phyloP scores from a whole-genome alignment of 805 yeast species.

The Lipomyces kockii region DNA sequence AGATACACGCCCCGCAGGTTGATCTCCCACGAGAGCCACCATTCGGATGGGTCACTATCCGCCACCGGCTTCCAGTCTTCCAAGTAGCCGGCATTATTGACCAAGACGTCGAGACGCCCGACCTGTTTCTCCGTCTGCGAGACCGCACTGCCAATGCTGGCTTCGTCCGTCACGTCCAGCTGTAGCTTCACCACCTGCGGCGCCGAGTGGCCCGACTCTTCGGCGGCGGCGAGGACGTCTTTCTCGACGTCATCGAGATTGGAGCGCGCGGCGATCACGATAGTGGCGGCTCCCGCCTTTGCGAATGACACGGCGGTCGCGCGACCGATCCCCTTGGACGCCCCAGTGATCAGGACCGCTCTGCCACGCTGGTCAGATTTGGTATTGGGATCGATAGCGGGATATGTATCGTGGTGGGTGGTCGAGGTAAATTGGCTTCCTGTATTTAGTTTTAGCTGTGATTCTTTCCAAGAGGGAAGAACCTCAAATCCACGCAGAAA shows the following conservation, averaged over 20 bases:
- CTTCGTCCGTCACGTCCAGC: conserved; percentile 2
- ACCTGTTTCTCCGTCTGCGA: conserved; percentile 5
- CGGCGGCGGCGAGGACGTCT: conserved; percentile 4
- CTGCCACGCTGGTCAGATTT: conserved; percentile 1
- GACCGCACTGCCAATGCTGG: background rate
- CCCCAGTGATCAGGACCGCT: conserved; percentile 23
- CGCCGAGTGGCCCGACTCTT: background rate
- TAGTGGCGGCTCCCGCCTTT: conserved; percentile 13
- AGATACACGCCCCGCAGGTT: conserved; percentile 47
- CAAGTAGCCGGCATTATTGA: background rate
- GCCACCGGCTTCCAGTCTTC: conserved; percentile 48
- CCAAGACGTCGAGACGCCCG: background rate
- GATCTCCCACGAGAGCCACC: conserved; percentile 46
- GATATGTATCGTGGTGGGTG: conserved; percentile 4
- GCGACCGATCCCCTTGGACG: conserved; percentile 17
- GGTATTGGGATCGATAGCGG: conserved; percentile 7
- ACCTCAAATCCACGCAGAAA: conserved; percentile 3
- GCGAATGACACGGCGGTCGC: conserved; percentile 17
- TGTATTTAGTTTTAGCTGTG: conserved; percentile 6
- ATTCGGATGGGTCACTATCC: conserved; percentile 44
- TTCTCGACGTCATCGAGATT: background rate
- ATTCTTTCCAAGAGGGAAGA: background rate
- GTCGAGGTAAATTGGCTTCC: conserved; percentile 5
- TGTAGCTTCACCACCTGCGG: conserved; percentile 4
- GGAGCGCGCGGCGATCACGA: conserved; percentile 3